A percentile compares a stretch with the other conserved stretches of the same genome.
phyloP scores from a whole-genome alignment of 2,329 filamentous ascomycete species.

The Cladophialophora immunda region DNA sequence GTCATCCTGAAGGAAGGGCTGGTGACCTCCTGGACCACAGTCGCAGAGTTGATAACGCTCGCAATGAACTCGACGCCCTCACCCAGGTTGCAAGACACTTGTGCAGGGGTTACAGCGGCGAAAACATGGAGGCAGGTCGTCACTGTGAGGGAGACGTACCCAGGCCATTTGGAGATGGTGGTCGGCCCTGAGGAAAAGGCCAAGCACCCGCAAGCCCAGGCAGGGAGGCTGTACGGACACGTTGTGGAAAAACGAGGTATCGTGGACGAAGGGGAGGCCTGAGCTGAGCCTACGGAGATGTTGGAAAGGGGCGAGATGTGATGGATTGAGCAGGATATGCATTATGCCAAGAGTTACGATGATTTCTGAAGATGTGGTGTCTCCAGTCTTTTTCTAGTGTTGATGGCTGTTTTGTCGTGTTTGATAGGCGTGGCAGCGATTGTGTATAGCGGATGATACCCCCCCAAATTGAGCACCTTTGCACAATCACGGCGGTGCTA shows the following conservation, averaged over 20 bases:
- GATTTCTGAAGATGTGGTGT: not conserved
- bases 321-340: not conserved
- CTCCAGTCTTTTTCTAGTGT: not conserved
- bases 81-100: slow-evolving; percentile 31
- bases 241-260: not conserved
- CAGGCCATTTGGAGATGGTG: slow-evolving; percentile 32
- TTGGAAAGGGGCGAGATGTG: not conserved
- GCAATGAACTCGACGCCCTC: slow-evolving; percentile 35
- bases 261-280: not conserved
- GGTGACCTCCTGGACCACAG: slow-evolving; percentile 32
- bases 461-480: not conserved
- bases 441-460: not conserved
- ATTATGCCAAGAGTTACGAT: not conserved
- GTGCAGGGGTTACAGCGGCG: slow-evolving; percentile 28
- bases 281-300: not conserved
- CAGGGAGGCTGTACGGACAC: slow-evolving; percentile 23
- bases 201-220: slow-evolving; percentile 18
- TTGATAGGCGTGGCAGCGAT: not conserved
- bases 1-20: slow-evolving; percentile 26
- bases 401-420: not conserved
- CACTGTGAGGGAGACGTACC: slow-evolving; percentile 27
- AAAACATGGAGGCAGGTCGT: slow-evolving; percentile 34
- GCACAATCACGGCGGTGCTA: not conserved
- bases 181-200: slow-evolving; percentile 29
- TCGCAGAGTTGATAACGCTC: slow-evolving; percentile 31